Conservation (phyloP, 1,284 basidiomycete genomes). For the Malassezia vespertilionis region DNA sequence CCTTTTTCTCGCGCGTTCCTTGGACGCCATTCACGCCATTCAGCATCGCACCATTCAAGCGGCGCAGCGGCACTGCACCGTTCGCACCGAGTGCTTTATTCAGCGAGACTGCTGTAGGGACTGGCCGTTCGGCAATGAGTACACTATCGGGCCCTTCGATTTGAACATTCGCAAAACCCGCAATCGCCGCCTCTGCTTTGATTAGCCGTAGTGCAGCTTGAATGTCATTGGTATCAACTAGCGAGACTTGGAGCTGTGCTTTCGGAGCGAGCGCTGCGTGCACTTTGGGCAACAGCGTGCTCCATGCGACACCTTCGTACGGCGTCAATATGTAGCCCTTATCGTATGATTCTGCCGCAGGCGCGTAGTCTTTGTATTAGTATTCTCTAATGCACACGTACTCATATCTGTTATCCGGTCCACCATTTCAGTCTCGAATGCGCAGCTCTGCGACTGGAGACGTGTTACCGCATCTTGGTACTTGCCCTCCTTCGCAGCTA, state of each 20-base stretch:
- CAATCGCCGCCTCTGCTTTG: slow-evolving; percentile 28
- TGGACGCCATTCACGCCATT: not conserved
- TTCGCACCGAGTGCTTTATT: not conserved
- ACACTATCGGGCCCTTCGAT: slow-evolving; percentile 9
- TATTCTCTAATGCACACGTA: not conserved
- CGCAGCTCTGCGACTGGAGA: not conserved
- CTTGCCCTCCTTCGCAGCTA: slow-evolving; percentile 28
- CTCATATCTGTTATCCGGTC: slow-evolving; percentile 40
- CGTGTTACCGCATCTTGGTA: slow-evolving; percentile 36
- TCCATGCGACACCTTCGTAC: slow-evolving; percentile 22
- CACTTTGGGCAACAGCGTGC: slow-evolving; percentile 24
- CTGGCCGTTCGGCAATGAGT: slow-evolving; percentile 15
- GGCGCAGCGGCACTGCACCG: slow-evolving; percentile 25
- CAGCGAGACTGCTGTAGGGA: not conserved
- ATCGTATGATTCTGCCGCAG: slow-evolving; percentile 22
- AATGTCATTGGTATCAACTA: slow-evolving; percentile 20
- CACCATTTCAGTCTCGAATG: slow-evolving; percentile 45
- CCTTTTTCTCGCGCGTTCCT: slow-evolving; percentile 28
- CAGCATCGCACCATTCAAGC: slow-evolving; percentile 14
- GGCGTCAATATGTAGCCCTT: slow-evolving; percentile 25
- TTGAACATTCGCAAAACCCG: slow-evolving; percentile 27
- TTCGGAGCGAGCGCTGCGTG: slow-evolving; percentile 20
- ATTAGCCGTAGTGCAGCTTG: slow-evolving; percentile 16
- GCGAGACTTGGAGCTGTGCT: slow-evolving; percentile 24
- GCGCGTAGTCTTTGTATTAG: slow-evolving; percentile 19